phyloP scores from a whole-genome alignment of 495 filamentous ascomycete genomes.

The Tuber aestivum region DNA sequence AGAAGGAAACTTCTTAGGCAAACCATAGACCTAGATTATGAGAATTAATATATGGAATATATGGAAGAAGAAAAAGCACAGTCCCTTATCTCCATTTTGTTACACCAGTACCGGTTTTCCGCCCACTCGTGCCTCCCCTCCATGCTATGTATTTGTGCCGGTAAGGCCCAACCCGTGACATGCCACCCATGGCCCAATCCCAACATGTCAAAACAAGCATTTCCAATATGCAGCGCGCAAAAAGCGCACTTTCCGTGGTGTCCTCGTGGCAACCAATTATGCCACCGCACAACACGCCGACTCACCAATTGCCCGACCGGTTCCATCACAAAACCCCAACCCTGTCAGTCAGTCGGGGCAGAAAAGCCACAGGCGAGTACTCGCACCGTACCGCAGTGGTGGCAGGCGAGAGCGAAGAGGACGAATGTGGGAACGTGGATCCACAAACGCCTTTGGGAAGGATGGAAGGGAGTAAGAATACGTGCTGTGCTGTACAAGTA shows the following conservation, averaged over 20 bases:
- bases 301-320: not conserved
- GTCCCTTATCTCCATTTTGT: not conserved
- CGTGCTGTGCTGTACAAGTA: too few species aligned
- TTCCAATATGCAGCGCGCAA: not conserved
- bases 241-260: not conserved
- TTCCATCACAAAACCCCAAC: not conserved
- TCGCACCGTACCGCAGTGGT: too few species aligned
- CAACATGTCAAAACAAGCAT: constrained; percentile 10
- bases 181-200: not conserved
- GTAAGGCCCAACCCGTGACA: constrained; percentile 5
- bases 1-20: not conserved
- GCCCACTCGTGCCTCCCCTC: not conserved
- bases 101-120: not conserved
- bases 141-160: not conserved
- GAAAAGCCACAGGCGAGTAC: not conserved
- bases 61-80: not conserved
- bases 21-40: not conserved
- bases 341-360: not conserved
- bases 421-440: not conserved
- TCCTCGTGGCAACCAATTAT: not conserved
- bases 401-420: not conserved
- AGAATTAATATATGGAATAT: not conserved
- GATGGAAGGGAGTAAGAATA: not conserved
- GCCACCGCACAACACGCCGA: not conserved
- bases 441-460: not conserved